Conservation (phyloP, 2,329 filamentous ascomycete species). For the Teratosphaeriaceae sp. region DNA sequence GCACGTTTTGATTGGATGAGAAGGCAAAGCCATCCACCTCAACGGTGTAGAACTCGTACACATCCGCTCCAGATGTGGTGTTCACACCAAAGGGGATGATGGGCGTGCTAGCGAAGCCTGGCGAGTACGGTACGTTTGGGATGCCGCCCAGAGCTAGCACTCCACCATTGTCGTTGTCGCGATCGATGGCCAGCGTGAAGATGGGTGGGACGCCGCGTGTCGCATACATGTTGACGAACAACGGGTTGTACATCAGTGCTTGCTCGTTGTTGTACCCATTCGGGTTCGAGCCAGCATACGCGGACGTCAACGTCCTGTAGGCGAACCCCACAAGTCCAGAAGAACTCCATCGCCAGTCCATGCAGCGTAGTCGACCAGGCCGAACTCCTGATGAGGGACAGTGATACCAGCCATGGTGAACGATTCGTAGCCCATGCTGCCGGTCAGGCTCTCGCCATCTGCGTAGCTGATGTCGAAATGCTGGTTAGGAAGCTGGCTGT, state of each 20-base stretch:
- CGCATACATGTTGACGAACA: slow-evolving; percentile 46
- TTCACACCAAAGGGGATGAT: slow-evolving; percentile 27
- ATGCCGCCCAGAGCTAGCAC: slow-evolving; percentile 46
- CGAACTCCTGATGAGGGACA: slow-evolving; percentile 41
- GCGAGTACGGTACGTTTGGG: slow-evolving; percentile 35
- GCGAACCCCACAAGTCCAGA: slow-evolving; percentile 47
- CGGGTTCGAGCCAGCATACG: slow-evolving; percentile 27
- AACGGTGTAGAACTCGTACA: slow-evolving; percentile 35
- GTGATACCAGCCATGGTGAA: slow-evolving; percentile 42
- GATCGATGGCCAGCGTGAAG: slow-evolving; percentile 44
- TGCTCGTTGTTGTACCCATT: slow-evolving; percentile 14
- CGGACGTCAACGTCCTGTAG: slow-evolving; percentile 43
- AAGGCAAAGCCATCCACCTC: slow-evolving; percentile 28
- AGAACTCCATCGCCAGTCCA: slow-evolving; percentile 31
- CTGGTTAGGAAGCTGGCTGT: slow-evolving; percentile 32
- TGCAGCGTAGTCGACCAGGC: slow-evolving; percentile 32
- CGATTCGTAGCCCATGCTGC: slow-evolving; percentile 34
- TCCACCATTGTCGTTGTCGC: slow-evolving; percentile 30
- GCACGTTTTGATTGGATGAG: slow-evolving; percentile 13
- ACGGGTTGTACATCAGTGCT: slow-evolving; percentile 38
- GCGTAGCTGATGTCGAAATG: slow-evolving; percentile 41
- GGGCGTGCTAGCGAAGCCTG: slow-evolving; percentile 30
- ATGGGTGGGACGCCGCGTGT: slow-evolving; percentile 37
- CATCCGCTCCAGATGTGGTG: slow-evolving; percentile 17
- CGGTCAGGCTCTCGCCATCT: slow-evolving; percentile 36